Evolutionary conservation across 495 filamentous ascomycete species (phyloP).

Genomic region (Hypomontagnella monticulosa): DNA sequence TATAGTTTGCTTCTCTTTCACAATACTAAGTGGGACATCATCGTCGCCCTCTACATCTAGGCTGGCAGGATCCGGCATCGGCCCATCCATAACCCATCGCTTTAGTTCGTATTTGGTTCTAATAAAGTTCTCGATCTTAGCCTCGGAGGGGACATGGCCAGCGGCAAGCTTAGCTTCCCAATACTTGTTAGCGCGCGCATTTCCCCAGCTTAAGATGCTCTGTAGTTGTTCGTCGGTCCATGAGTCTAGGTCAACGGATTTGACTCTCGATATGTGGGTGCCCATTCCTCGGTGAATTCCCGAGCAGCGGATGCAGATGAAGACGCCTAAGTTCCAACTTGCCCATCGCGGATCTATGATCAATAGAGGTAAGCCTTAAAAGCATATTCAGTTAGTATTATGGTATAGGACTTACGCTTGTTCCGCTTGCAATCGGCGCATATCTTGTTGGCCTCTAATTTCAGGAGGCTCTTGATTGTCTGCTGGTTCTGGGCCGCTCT

Average conservation of each 20-base stretch:
- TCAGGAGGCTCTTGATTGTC: slow-evolving; percentile 90
- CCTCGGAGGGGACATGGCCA: slow-evolving; percentile 94
- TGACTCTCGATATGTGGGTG: slow-evolving; percentile 97
- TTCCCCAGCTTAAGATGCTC: slow-evolving; percentile 93
- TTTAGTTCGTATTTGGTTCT: slow-evolving; percentile 98
- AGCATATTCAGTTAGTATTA: not conserved
- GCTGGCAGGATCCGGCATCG: slow-evolving; percentile 89
- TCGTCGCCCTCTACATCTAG: slow-evolving; percentile 85
- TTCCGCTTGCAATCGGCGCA: slow-evolving; percentile 99
- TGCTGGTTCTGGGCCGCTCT: slow-evolving; percentile 88
- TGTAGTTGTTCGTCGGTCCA: slow-evolving; percentile 99
- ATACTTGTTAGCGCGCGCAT: slow-evolving; percentile 95
- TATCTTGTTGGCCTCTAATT: slow-evolving; percentile 91
- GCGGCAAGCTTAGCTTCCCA: slow-evolving; percentile 95
- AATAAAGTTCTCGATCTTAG: slow-evolving; percentile 99
- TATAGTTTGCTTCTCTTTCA: slow-evolving; percentile 66
- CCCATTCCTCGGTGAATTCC: slow-evolving; percentile 99
- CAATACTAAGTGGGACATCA: slow-evolving; percentile 71
- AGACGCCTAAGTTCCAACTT: slow-evolving; percentile 95
- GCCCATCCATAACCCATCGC: slow-evolving; percentile 97
- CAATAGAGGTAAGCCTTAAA: not conserved
- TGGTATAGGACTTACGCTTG: slow-evolving; percentile 74
- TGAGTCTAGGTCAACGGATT: slow-evolving; percentile 95
- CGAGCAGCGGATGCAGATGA: slow-evolving; percentile 97
- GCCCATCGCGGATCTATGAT: slow-evolving; percentile 92